Evolutionary conservation across 2,329 filamentous ascomycete genomes (phyloP), one percentile per base, ranked within the genome.

Genomic region (Pestalotiopsis sp.): DNA sequence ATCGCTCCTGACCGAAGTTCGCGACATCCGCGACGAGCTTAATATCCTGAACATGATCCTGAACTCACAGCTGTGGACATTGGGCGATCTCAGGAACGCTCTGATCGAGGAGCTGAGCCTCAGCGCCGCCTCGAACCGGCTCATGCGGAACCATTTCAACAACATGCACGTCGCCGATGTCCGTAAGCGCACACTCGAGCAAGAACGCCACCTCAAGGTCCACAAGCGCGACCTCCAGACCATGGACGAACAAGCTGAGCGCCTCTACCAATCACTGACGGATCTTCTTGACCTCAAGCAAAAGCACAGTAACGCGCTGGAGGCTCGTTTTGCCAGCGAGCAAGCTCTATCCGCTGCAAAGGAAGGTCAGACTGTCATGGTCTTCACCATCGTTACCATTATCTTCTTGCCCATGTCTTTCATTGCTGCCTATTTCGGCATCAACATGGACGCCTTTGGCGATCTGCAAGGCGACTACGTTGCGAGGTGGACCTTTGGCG

Each of bases 251-350:
- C 89, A 90, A 75, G 89, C 89, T 0, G 83, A 86, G 68, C 83
- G 85, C 25, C 87, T 91, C 70, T 90, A 91, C 74, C 80, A 84
- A 58, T 86, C 84, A 68, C 84, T 91, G 59, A 89, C 86, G 0
- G 86, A 91, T 72, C 79, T 92, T 4, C 84, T 92, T 0, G 90
- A 92, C 71, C 83, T 91, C 1, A 92, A 92, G 73, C 90, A 92
- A 73, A 91, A 91, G 76, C 89, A 92, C 69, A 89, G 89, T 71
- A 92, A 91, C 77, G 89, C 88, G 0, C 86, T 91, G 61, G 90
- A 92, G 75, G 90, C 89, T 1, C 85, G 89, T 2, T 91, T 87
- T 66, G 85, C 86, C 0, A 81, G 86, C 20, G 87, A 91, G 64
- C 89, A 91, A 76, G 89, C 90, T 0, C 84, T 87, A 2, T 86